Evolutionary conservation across 371 early-diverging fungal genomes (phyloP).

Genomic region (Actinomortierella wolfii): DNA sequence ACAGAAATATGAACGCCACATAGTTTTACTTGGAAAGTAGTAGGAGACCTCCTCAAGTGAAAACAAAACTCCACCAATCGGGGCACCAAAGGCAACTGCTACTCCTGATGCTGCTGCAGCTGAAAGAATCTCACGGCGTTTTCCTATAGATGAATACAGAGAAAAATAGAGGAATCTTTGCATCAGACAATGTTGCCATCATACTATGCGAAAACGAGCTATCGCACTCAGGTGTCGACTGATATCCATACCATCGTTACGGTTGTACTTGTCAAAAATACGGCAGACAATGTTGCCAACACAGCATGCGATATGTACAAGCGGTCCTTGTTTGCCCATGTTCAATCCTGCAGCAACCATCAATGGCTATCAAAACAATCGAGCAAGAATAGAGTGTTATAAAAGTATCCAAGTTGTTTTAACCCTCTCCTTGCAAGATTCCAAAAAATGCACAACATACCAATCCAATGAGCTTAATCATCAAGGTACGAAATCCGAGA

Average conservation of each 20-base stretch:
- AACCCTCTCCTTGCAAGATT: constrained; percentile 59
- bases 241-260: constrained; percentile 71
- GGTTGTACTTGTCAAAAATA: constrained; percentile 81
- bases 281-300: constrained; percentile 89
- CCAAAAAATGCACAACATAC: constrained; percentile 47
- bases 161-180: background rate
- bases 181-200: background rate
- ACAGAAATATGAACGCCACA: constrained; percentile 95
- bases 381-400: constrained; percentile 6
- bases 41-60: constrained; percentile 97
- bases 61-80: constrained; percentile 96
- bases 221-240: constrained; percentile 5
- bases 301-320: constrained; percentile 93
- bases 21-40: constrained; percentile 92
- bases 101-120: constrained; percentile 96
- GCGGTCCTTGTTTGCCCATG: constrained; percentile 95
- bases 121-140: constrained; percentile 90
- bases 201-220: background rate
- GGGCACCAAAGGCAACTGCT: constrained; percentile 94
- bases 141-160: constrained; percentile 51
- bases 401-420: constrained; percentile 54
- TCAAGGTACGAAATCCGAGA: constrained; percentile 73
- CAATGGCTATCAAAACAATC: constrained; percentile 59
- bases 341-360: constrained; percentile 89
- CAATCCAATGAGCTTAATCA: constrained; percentile 74